A percentile compares a stretch with the other conserved stretches of the same genome.
Evolutionary conservation across 371 early-diverging fungal species (phyloP).

Genomic region (Mortierella sp.): DNA sequence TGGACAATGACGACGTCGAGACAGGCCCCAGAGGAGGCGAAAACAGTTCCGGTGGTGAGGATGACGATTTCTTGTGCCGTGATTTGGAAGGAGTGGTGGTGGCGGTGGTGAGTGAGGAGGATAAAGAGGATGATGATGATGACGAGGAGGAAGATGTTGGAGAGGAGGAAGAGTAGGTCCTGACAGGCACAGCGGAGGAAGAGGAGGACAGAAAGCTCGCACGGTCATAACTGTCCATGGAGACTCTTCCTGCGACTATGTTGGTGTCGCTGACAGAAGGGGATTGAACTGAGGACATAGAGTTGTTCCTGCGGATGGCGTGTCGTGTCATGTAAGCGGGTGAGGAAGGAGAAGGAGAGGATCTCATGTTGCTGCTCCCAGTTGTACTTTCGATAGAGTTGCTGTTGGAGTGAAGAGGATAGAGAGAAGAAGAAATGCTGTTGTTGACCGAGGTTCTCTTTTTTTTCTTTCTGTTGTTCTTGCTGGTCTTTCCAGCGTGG

Average conservation of each 20-base stretch:
- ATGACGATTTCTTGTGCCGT: conserved; percentile 47
- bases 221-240: conserved; percentile 51
- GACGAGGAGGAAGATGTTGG: not conserved
- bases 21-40: conserved; percentile 38
- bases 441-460: not conserved
- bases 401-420: not conserved
- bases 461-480: not conserved
- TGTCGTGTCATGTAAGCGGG: conserved; percentile 21
- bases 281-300: conserved; percentile 31
- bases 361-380: not conserved
- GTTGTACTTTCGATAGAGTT: too few species aligned
- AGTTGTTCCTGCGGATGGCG: conserved; percentile 33
- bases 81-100: conserved; percentile 13
- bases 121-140: not conserved
- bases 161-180: not conserved
- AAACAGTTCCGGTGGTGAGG: conserved; percentile 33
- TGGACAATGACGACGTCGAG: conserved; percentile 11
- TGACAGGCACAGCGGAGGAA: not conserved
- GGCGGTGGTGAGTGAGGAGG: not conserved
- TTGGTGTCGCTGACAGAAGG: conserved; percentile 3
- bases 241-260: conserved; percentile 21
- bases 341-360: conserved; percentile 15
- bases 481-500: conserved; percentile 6
- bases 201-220: conserved; percentile 22
- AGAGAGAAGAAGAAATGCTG: not conserved